Conservation (phyloP, 768 basidiomycete species). For the Chiua virens region DNA sequence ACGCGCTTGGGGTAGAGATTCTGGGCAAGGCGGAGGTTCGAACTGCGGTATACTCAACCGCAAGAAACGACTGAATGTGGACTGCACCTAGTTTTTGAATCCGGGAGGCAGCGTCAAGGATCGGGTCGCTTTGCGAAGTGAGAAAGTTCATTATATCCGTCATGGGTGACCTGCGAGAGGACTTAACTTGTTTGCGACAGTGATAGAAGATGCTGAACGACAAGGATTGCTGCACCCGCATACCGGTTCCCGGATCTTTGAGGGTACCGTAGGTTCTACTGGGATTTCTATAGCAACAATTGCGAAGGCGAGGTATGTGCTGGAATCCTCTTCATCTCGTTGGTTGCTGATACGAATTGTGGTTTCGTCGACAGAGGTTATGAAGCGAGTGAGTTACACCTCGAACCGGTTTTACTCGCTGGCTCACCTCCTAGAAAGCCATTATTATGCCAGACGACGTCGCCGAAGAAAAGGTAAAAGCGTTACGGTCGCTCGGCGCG, state of each 20-base stretch:
- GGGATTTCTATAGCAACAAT: constrained; percentile 97
- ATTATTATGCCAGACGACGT: constrained; percentile 92
- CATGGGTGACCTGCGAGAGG: not conserved
- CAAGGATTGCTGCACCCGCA: constrained; percentile 79
- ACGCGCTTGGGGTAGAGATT: constrained; percentile 91
- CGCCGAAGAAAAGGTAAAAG: constrained; percentile 87
- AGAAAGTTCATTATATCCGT: constrained; percentile 20
- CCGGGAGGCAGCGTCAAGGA: constrained; percentile 99
- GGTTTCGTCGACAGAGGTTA: constrained; percentile 71
- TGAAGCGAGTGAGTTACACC: constrained; percentile 60
- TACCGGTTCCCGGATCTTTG: constrained; percentile 91
- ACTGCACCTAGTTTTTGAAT: constrained; percentile 80
- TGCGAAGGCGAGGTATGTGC: constrained; percentile 72
- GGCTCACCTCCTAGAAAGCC: constrained; percentile 41
- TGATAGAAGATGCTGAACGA: constrained; percentile 92
- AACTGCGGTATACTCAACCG: not conserved
- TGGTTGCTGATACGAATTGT: not conserved
- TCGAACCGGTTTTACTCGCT: not conserved
- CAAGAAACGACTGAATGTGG: not conserved
- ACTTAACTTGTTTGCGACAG: constrained; percentile 42
- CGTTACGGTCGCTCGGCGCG: constrained; percentile 81
- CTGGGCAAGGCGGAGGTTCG: constrained; percentile 91
- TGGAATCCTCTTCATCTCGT: not conserved
- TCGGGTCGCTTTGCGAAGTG: constrained; percentile 91
- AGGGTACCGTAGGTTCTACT: constrained; percentile 95